Percentiles rank a stretch among this genome's conserved stretches.
Conservation (phyloP, 2,329 filamentous ascomycete species). For the Xylariaceae sp. region DNA sequence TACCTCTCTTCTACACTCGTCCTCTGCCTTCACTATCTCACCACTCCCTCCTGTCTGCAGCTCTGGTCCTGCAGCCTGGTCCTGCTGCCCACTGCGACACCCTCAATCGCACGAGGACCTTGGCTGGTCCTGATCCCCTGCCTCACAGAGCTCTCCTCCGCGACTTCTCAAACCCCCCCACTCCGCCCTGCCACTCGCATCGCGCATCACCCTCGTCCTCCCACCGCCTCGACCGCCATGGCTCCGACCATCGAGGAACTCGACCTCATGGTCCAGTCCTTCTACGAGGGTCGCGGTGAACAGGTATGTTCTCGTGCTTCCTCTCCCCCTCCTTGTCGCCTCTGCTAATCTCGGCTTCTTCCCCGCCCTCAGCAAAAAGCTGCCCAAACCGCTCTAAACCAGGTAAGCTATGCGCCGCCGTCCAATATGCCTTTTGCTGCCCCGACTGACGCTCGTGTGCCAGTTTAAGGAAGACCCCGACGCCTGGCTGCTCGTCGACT, state of each 20-base stretch:
- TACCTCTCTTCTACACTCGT: constrained; percentile 1
- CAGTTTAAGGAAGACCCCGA: constrained; percentile 99
- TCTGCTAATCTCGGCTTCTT: constrained; percentile 26
- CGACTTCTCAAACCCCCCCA: neutral
- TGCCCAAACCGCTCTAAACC: constrained; percentile 88
- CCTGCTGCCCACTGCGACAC: neutral
- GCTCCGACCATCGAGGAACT: constrained; percentile 82
- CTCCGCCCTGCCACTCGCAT: constrained; percentile 20
- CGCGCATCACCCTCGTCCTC: constrained; percentile 24
- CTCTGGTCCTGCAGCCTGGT: neutral
- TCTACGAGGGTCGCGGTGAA: constrained; percentile 95
- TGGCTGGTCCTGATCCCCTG: neutral
- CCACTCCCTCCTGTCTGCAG: neutral
- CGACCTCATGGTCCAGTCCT: constrained; percentile 91
- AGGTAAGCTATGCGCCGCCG: constrained; percentile 55
- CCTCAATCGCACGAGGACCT: neutral
- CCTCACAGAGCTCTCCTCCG: constrained; percentile 2
- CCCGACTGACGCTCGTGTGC: constrained; percentile 25
- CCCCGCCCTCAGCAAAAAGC: constrained; percentile 75
- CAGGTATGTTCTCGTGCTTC: constrained; percentile 55
- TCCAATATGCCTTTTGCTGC: constrained; percentile 2
- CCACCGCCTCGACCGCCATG: constrained; percentile 41
- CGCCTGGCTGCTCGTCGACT: constrained; percentile 94
- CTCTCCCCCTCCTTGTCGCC: constrained; percentile 6
- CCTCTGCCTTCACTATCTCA: neutral